These are phyloP conservation scores for Picochlorum sp. DNA, from an alignment of 139 green algal species.

Conservation along the genomic window DNA sequence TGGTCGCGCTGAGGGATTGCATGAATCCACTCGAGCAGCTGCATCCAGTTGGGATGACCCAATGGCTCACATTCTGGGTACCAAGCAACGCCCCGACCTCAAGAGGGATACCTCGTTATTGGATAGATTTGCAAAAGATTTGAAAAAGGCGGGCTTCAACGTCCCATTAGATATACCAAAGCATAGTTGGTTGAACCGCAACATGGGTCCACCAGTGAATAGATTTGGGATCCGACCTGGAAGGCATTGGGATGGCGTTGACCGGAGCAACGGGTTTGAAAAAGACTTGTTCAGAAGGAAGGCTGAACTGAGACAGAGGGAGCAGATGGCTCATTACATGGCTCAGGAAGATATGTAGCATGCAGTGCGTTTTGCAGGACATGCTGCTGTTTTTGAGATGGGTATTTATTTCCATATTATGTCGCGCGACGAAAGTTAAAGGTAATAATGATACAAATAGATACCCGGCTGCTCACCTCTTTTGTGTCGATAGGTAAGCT, in stretches of 20 bases:
- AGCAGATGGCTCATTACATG: conserved; percentile 56
- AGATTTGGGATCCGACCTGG: conserved; percentile 86
- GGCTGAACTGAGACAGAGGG: conserved; percentile 33
- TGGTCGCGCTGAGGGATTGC: conserved; percentile 31
- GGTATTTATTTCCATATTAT: too few relatives aligned
- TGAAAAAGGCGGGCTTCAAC: conserved; percentile 70
- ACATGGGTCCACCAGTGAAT: conserved; percentile 68
- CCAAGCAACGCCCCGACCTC: conserved; percentile 1
- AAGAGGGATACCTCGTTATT: conserved; percentile 19
- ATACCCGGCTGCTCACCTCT: too few relatives aligned
- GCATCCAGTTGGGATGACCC: conserved; percentile 78
- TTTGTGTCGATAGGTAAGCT: too few relatives aligned
- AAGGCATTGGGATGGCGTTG: conserved; percentile 95
- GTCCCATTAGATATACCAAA: conserved; percentile 80
- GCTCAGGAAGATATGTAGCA: conserved; percentile 64
- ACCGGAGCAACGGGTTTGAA: conserved; percentile 93
- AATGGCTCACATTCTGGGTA: conserved; percentile 66
- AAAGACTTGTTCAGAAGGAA: conserved; percentile 58
- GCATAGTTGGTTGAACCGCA: conserved; percentile 85
- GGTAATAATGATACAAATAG: too few relatives aligned
- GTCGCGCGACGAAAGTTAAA: too few relatives aligned
- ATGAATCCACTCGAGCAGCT: conserved; percentile 20
- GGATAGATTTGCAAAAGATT: background rate
- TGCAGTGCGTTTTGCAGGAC: too few relatives aligned
- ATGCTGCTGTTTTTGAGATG: too few relatives aligned